Evolutionary conservation across 768 basidiomycete species (phyloP).

Genomic region (Tephrocybe sp.): DNA sequence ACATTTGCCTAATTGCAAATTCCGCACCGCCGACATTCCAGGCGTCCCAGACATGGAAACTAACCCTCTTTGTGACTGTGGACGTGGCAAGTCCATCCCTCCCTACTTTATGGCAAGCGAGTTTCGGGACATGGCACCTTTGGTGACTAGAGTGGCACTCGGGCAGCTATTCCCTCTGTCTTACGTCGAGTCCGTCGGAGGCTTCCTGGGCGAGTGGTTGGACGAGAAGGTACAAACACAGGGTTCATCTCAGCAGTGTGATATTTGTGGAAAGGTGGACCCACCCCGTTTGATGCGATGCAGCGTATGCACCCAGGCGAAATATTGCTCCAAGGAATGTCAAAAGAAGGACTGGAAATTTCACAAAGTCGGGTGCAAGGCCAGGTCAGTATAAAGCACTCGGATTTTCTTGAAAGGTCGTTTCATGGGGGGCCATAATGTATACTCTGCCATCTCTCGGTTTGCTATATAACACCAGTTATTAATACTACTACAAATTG

Average conservation of each 20-base stretch:
- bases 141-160: slow-evolving; percentile 48
- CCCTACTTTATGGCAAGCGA: slow-evolving; percentile 28
- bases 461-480: neutral
- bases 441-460: no score
- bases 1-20: slow-evolving; percentile 47
- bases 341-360: slow-evolving; percentile 35
- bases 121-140: slow-evolving; percentile 40
- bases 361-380: slow-evolving; percentile 15
- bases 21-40: slow-evolving; percentile 34
- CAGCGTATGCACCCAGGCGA: slow-evolving; percentile 24
- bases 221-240: neutral
- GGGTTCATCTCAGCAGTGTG: slow-evolving; percentile 14
- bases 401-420: no score
- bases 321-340: slow-evolving; percentile 33
- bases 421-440: neutral
- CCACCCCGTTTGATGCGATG: slow-evolving; percentile 24
- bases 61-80: slow-evolving; percentile 51
- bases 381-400: neutral
- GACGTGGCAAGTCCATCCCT: slow-evolving; percentile 41
- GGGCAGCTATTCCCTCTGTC: slow-evolving; percentile 52
- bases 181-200: slow-evolving; percentile 38
- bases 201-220: neutral
- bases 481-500: neutral
- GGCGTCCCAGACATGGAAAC: slow-evolving; percentile 31
- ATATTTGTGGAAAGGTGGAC: slow-evolving; percentile 25